Conservation (phyloP, 257 asterid genomes). For the Fraxinus cuspidata region DNA sequence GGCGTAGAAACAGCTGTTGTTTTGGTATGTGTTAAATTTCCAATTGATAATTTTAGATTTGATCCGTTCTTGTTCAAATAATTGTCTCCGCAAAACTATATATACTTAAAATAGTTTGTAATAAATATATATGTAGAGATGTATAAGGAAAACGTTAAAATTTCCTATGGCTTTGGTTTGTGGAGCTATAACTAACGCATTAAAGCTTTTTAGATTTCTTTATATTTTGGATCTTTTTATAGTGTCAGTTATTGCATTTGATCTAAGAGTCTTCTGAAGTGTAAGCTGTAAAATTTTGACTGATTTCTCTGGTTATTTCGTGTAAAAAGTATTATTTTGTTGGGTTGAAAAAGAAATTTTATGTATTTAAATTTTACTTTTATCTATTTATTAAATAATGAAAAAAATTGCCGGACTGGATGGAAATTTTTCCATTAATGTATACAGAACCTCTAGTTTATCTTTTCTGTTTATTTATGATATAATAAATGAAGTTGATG, state of each 20-base stretch:
- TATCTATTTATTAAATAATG: background rate
- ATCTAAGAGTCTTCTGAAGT: constrained; percentile 21
- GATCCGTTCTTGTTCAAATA: constrained; percentile 17
- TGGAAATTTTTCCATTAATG: background rate
- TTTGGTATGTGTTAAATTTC: constrained; percentile 32
- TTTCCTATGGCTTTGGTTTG: constrained; percentile 13
- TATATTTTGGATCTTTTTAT: constrained; percentile 32
- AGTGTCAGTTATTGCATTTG: constrained; percentile 22
- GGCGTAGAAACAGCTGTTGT: constrained; percentile 23
- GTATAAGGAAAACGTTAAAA: constrained; percentile 23
- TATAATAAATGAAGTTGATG: constrained; percentile 8
- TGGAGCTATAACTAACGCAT: background rate
- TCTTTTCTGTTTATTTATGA: too few species aligned
- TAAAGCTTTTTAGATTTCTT: background rate
- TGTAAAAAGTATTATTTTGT: background rate
- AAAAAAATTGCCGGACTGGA: background rate
- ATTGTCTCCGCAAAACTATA: constrained; percentile 10
- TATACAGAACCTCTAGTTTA: too few species aligned
- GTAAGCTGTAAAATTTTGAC: constrained; percentile 8
- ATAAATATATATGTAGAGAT: constrained; percentile 23
- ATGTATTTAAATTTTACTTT: background rate
- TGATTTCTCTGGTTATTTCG: constrained; percentile 1
- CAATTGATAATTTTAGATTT: constrained; percentile 15
- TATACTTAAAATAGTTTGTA: constrained; percentile 18
- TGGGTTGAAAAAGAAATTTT: background rate